Evolutionary conservation across 495 filamentous ascomycete species (phyloP), one percentile per base, ranked within the genome.

Genomic region (Tetracladium marchalianum): DNA sequence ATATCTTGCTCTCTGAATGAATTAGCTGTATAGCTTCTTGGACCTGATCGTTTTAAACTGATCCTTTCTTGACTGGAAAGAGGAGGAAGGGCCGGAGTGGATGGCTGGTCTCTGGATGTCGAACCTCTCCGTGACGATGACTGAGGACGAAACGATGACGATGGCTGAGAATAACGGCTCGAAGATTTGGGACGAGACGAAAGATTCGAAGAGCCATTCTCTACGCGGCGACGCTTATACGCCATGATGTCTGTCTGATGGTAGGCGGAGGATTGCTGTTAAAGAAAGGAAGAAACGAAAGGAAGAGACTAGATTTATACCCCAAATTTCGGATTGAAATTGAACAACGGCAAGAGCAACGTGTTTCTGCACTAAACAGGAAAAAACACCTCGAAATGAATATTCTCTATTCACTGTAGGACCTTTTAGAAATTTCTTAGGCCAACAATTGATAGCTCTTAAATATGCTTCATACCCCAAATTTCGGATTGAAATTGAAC

Each of bases 51-150:
- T 35, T 50, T 33, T 17, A 62, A 47, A 19, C 58, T 59, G 10
- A 57, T 8, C 31, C 60, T 53, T 7, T 43, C 58, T 42, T 58
- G 54, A 35, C 49, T 55, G 31, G 44, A 41, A 17, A 54, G 48
- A 16, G 50, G 31, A 18, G 53, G 59, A 10, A 62, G 48, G 12
- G 51, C 41, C 19, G 63, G 61, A 16, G 62, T 58, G 32, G 59
- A 62, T 16, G 43, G 18, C 13, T 41, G 17, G 31, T 45, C 52
- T 33, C 43, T 42, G 7, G 35, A 31, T 10, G 39, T 39, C 33
- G 51, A 54, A 44, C 45, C 46, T 24, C 45, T 39, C 22, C 43
- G 44, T 12, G 46, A 33, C n/a, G 51, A 37, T 1, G 40, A 11
- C 32, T 52, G 47, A 17, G 39, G 43, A 19, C 47, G 41, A 39